Evolutionary conservation across 2,329 filamentous ascomycete genomes (phyloP).

Genomic region (Leptographium flavum): DNA sequence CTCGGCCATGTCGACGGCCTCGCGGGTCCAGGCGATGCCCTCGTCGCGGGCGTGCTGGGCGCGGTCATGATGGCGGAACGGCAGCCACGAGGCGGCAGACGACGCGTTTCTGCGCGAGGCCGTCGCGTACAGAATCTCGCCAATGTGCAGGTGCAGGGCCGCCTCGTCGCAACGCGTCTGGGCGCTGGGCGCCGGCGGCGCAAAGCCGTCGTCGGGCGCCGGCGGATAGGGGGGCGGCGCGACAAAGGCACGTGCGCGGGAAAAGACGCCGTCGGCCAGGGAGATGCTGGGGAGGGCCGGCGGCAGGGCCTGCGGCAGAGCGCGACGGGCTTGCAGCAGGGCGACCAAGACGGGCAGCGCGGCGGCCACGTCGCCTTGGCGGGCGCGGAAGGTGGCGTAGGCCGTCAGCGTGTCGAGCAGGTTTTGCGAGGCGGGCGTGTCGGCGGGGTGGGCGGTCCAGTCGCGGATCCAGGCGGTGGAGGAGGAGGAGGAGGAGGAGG

Average conservation of each 20-base stretch:
- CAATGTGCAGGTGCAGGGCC: constrained; percentile 76
- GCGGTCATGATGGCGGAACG: constrained; percentile 12
- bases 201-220: constrained; percentile 54
- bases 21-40: constrained; percentile 78
- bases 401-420: constrained; percentile 62
- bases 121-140: constrained; percentile 71
- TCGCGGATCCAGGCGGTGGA: constrained; percentile 2
- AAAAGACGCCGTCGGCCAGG: not conserved
- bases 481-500: not conserved
- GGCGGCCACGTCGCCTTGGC: constrained; percentile 46
- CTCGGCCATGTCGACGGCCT: constrained; percentile 71
- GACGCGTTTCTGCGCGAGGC: constrained; percentile 50
- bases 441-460: constrained; percentile 29
- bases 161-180: constrained; percentile 70
- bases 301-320: constrained; percentile 24
- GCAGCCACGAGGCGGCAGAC: constrained; percentile 54
- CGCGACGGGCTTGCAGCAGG: constrained; percentile 64
- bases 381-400: constrained; percentile 64
- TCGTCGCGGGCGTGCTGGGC: constrained; percentile 35
- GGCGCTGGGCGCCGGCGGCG: constrained; percentile 48
- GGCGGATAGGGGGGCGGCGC: constrained; percentile 41
- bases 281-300: not conserved
- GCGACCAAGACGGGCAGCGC: constrained; percentile 80
- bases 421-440: constrained; percentile 51
- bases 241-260: constrained; percentile 1